phyloP scores from a whole-genome alignment of 2,329 filamentous ascomycete genomes.

The Fusarium caatingaense region DNA sequence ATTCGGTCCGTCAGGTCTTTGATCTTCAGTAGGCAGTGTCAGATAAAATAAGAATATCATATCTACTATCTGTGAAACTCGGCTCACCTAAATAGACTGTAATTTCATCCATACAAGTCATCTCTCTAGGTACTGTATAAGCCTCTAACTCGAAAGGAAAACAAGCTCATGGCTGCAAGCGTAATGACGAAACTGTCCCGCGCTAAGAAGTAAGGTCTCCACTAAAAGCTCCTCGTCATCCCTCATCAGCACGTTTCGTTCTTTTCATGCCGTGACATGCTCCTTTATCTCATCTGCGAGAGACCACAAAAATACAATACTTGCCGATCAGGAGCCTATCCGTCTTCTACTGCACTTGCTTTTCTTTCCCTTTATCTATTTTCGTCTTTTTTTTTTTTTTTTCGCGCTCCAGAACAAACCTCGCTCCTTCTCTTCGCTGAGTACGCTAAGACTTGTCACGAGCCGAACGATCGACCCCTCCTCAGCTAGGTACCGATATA shows the following conservation, averaged over 20 bases:
- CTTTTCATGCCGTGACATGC: conserved; percentile 18
- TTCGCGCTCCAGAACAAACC: background rate
- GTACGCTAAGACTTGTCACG: conserved; percentile 4
- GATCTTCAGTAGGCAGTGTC: background rate
- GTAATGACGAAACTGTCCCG: conserved; percentile 38
- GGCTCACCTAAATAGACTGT: background rate
- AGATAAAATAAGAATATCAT: background rate
- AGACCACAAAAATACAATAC: conserved; percentile 30
- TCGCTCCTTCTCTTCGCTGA: conserved; percentile 2
- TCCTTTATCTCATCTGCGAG: conserved; percentile 31
- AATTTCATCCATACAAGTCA: background rate
- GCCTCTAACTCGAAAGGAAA: conserved; percentile 26
- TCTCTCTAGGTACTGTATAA: conserved; percentile 2
- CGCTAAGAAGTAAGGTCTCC: conserved; percentile 28
- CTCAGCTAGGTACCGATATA: conserved; percentile 22
- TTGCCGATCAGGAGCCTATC: conserved; percentile 16
- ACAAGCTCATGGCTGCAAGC: conserved; percentile 39
- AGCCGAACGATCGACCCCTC: conserved; percentile 28
- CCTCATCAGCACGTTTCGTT: conserved; percentile 34
- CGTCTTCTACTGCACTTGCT: background rate
- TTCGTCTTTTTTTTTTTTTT: background rate
- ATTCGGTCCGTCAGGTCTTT: background rate
- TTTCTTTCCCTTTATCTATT: background rate
- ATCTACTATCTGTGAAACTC: background rate
- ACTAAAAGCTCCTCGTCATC: conserved; percentile 40